phyloP scores from a whole-genome alignment of 495 filamentous ascomycete genomes.

The Penicillium verhagenii region DNA sequence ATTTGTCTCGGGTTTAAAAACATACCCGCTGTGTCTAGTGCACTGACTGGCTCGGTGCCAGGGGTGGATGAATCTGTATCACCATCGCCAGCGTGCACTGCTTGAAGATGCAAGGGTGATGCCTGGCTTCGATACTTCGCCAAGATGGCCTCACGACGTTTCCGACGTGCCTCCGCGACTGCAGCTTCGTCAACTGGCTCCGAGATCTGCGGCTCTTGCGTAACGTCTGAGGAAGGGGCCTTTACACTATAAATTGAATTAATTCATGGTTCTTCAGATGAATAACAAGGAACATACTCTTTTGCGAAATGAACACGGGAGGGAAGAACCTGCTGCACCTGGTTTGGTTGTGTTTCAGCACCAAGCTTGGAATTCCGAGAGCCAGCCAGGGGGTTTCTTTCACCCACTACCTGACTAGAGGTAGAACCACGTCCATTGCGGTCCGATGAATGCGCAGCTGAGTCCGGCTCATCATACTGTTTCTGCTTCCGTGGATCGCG shows the following conservation, averaged over 20 bases:
- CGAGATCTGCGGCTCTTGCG: slow-evolving; percentile 31
- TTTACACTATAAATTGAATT: slow-evolving; percentile 14
- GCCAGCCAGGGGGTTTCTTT: slow-evolving; percentile 55
- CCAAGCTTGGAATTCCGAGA: slow-evolving; percentile 57
- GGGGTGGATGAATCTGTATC: slow-evolving; percentile 57
- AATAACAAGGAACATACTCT: slow-evolving; percentile 39
- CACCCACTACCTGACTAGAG: slow-evolving; percentile 66
- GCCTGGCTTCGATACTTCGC: slow-evolving; percentile 75
- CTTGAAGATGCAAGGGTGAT: slow-evolving; percentile 74
- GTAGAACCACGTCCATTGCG: slow-evolving; percentile 36
- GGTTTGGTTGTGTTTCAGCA: slow-evolving; percentile 66
- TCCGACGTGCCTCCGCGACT: slow-evolving; percentile 81
- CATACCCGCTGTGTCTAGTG: slow-evolving; percentile 31
- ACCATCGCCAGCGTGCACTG: slow-evolving; percentile 59
- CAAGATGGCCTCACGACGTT: slow-evolving; percentile 82
- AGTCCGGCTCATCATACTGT: slow-evolving; percentile 40
- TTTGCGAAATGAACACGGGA: slow-evolving; percentile 27
- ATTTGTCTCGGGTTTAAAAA: background rate
- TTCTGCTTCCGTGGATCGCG: slow-evolving; percentile 44
- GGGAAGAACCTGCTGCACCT: slow-evolving; percentile 51
- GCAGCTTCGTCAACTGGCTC: slow-evolving; percentile 71
- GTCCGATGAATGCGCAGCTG: slow-evolving; percentile 21
- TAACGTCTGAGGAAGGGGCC: slow-evolving; percentile 11
- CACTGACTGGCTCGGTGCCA: slow-evolving; percentile 36
- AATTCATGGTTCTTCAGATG: slow-evolving; percentile 1